Evolutionary conservation across 306 rosid genomes (phyloP).

Genomic region (Ormosia semicastrata): DNA sequence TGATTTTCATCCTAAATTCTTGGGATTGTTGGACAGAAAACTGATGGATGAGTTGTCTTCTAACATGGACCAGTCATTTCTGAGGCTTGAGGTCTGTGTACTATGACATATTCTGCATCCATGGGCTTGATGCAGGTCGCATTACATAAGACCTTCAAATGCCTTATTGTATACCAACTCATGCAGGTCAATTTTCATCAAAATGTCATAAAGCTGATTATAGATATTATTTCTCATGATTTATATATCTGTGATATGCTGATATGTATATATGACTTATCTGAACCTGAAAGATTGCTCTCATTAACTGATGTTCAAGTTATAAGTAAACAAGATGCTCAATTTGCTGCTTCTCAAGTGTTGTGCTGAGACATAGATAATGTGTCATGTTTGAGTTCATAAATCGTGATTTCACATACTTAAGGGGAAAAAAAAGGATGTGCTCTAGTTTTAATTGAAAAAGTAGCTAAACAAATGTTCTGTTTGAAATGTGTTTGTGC

Average conservation of each 20-base stretch:
- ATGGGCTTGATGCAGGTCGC: background rate
- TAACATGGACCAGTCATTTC: background rate
- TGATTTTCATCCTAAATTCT: background rate
- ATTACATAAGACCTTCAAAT: background rate
- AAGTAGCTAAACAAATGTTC: conserved; percentile 7
- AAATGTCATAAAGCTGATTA: background rate
- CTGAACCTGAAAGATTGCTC: background rate
- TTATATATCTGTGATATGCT: background rate
- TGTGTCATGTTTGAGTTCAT: conserved; percentile 11
- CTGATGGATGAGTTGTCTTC: conserved; percentile 5
- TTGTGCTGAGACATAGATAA: background rate
- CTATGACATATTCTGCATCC: background rate
- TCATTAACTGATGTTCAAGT: background rate
- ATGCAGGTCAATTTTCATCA: background rate
- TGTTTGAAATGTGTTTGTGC: conserved; percentile 31
- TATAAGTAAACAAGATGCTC: conserved; percentile 2
- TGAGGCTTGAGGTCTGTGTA: background rate
- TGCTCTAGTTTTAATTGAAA: background rate
- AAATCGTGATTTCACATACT: background rate
- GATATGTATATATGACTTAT: background rate
- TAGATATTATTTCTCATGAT: background rate
- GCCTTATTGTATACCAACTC: background rate
- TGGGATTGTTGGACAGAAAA: background rate
- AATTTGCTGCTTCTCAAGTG: background rate
- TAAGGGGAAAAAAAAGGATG: no score